These are phyloP conservation scores for Botrytis galanthina DNA, from an alignment of 2,329 filamentous ascomycete genomes.

Conservation along the genomic window DNA sequence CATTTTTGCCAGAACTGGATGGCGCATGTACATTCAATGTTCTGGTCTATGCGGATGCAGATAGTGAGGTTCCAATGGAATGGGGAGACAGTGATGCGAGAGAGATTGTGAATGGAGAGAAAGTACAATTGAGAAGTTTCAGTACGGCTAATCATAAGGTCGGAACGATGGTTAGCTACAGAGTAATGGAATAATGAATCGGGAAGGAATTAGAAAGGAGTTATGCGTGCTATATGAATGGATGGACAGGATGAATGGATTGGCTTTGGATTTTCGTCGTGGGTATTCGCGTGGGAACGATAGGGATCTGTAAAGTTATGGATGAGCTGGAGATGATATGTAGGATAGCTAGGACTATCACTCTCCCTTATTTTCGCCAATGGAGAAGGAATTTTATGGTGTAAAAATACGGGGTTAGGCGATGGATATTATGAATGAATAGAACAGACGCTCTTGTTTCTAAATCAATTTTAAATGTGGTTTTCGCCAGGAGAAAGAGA, in stretches of 20 bases:
- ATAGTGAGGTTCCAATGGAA: constrained; percentile 93
- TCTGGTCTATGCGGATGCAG: constrained; percentile 93
- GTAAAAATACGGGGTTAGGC: background rate
- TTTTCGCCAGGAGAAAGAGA: too few relatives aligned
- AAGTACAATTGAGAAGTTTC: constrained; percentile 92
- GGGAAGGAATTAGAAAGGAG: background rate
- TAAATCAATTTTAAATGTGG: background rate
- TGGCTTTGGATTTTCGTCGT: background rate
- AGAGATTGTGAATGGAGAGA: constrained; percentile 89
- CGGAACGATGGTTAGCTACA: constrained; percentile 93
- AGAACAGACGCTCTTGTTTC: background rate
- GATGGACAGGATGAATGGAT: background rate
- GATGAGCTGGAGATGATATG: constrained; percentile 5
- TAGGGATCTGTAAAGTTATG: constrained; percentile 15
- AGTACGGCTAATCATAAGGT: constrained; percentile 93
- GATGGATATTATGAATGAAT: background rate
- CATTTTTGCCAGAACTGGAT: constrained; percentile 89
- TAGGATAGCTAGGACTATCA: constrained; percentile 17
- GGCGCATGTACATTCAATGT: constrained; percentile 99
- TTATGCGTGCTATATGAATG: background rate
- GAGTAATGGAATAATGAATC: constrained; percentile 45
- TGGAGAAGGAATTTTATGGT: background rate
- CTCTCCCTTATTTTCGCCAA: background rate
- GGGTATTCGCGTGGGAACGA: background rate
- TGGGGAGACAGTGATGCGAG: constrained; percentile 99